These are phyloP conservation scores for Apiospora pterosperma DNA, from an alignment of 2,329 filamentous ascomycete genomes.

Conservation along the genomic window DNA sequence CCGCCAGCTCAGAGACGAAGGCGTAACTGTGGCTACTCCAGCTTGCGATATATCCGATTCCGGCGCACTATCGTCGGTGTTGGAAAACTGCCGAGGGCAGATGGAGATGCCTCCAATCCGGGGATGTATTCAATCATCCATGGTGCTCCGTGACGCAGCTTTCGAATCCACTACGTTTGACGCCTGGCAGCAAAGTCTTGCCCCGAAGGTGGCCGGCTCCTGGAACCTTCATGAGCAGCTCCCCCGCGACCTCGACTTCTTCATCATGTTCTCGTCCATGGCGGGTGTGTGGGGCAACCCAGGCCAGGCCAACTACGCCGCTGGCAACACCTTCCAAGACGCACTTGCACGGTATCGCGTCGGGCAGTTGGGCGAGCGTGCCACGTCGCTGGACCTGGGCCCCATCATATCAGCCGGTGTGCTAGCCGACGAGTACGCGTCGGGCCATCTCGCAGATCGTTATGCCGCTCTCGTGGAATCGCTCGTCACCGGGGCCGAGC, in stretches of 20 bases:
- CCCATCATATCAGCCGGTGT: too few relatives aligned
- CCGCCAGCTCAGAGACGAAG: background rate
- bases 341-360: too few relatives aligned
- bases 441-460: too few relatives aligned
- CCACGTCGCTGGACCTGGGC: too few relatives aligned
- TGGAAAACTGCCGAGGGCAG: background rate
- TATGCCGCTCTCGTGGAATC: too few relatives aligned
- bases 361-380: too few relatives aligned
- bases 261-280: slow-evolving; percentile 25
- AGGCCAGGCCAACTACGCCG: too few relatives aligned
- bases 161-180: slow-evolving; percentile 50
- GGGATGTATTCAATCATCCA: slow-evolving; percentile 27
- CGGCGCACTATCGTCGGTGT: background rate
- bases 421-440: too few relatives aligned
- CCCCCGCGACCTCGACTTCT: slow-evolving; percentile 19
- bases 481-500: too few relatives aligned
- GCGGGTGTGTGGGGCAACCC: too few relatives aligned
- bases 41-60: background rate
- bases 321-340: too few relatives aligned
- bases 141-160: slow-evolving; percentile 36
- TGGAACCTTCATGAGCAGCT: slow-evolving; percentile 34
- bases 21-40: background rate
- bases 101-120: slow-evolving; percentile 22
- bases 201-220: slow-evolving; percentile 49
- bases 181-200: slow-evolving; percentile 43